Evolutionary conservation across 2,329 filamentous ascomycete species (phyloP).

Genomic region (Aspergillus oerlinghausenensis): DNA sequence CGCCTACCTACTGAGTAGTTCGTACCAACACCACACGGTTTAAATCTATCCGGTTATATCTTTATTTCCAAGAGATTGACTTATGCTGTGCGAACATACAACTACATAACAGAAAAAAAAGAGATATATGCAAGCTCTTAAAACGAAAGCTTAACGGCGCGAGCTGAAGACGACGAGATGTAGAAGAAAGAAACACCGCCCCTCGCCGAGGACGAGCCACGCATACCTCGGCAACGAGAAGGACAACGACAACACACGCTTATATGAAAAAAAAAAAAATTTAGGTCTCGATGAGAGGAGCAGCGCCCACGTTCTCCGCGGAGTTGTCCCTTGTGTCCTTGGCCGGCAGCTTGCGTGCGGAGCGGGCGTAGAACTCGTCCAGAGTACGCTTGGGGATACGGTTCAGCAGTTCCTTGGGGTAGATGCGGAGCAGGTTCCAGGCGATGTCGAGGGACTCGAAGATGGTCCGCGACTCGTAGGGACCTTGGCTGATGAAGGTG

Average conservation of each 20-base stretch:
- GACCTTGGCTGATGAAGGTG: slow-evolving; percentile 84
- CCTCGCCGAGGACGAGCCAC: not conserved
- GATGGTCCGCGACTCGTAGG: slow-evolving; percentile 88
- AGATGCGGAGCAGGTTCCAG: slow-evolving; percentile 94
- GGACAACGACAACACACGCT: not conserved
- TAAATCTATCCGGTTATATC: not conserved
- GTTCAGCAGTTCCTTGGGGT: slow-evolving; percentile 96
- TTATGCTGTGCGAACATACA: slow-evolving; percentile 10
- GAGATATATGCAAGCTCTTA: slow-evolving; percentile 12
- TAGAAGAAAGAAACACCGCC: slow-evolving; percentile 1
- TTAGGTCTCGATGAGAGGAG: slow-evolving; percentile 41
- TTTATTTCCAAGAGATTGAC: not conserved
- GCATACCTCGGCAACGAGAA: not conserved
- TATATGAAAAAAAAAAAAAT: too few relatives aligned
- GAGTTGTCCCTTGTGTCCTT: slow-evolving; percentile 47
- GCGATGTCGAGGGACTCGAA: slow-evolving; percentile 92
- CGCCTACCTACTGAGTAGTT: not conserved
- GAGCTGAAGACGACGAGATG: slow-evolving; percentile 1
- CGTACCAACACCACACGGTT: not conserved
- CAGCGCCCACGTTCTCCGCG: slow-evolving; percentile 20
- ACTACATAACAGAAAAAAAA: slow-evolving; percentile 7
- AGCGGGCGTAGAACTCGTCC: slow-evolving; percentile 74
- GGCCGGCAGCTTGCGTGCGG: slow-evolving; percentile 39
- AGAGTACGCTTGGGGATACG: slow-evolving; percentile 81
- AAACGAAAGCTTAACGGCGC: not conserved